Percentiles rank a stretch among this genome's conserved stretches.
phyloP scores from a whole-genome alignment of 1,139 yeast genomes.

The Hansenula anomala region DNA sequence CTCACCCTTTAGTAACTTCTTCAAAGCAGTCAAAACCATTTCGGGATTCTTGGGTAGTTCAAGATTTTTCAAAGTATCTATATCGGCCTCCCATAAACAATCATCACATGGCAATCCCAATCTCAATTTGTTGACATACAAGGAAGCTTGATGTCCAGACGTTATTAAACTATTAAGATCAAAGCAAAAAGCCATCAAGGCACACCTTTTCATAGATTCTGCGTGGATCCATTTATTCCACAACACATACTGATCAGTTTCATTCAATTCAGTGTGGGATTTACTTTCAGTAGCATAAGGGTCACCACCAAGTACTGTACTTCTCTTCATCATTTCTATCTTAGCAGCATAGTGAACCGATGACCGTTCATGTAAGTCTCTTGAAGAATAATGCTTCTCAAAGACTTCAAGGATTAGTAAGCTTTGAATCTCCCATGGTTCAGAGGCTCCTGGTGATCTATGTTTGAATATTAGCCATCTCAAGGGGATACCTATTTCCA shows the following conservation, averaged over 20 bases:
- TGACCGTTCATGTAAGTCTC: slow-evolving; percentile 57
- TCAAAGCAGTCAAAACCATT: slow-evolving; percentile 44
- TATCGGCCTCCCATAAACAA: slow-evolving; percentile 50
- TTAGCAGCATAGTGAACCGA: slow-evolving; percentile 64
- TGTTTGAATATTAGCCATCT: slow-evolving; percentile 50
- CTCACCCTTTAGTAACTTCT: slow-evolving; percentile 42
- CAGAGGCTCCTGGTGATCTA: slow-evolving; percentile 42
- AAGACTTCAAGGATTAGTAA: slow-evolving; percentile 49
- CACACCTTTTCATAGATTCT: slow-evolving; percentile 64
- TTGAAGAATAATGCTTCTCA: slow-evolving; percentile 49
- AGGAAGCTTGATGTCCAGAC: slow-evolving; percentile 62
- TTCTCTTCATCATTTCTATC: slow-evolving; percentile 57
- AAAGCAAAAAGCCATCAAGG: slow-evolving; percentile 63
- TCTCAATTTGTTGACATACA: slow-evolving; percentile 62
- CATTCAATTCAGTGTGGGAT: slow-evolving; percentile 4
- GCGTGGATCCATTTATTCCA: slow-evolving; percentile 59
- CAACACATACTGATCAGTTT: slow-evolving; percentile 10
- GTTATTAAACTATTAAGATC: slow-evolving; percentile 63
- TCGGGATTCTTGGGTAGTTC: slow-evolving; percentile 9
- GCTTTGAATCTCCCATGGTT: slow-evolving; percentile 56
- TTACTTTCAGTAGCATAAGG: slow-evolving; percentile 27
- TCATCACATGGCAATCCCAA: slow-evolving; percentile 67
- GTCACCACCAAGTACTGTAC: slow-evolving; percentile 55
- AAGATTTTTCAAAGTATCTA: slow-evolving; percentile 1
- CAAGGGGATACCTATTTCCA: slow-evolving; percentile 44